Evolutionary conservation across 192 early-diverging fungal genomes (phyloP), one percentile per base, ranked within the genome.

Genomic region (Backusella australiensis): DNA sequence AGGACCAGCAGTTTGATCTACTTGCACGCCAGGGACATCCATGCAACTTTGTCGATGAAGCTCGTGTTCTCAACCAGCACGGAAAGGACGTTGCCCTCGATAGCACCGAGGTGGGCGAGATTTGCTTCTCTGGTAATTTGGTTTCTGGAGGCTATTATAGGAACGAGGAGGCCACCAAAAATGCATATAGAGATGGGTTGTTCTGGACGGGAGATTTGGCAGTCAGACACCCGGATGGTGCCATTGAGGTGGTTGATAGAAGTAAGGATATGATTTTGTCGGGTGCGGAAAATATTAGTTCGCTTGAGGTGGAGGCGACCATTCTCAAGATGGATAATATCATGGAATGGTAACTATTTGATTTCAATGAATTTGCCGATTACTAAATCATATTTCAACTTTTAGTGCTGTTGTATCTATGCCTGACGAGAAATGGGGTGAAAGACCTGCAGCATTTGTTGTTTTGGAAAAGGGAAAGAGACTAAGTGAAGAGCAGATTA

Each of bases 211-310:
- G 90, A 2, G 90, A 91, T 78, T 74, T 91, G 52, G 90, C 82
- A 34, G 88, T 91, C 11, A 81, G 86, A 34, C 83, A 88, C 65
- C 78, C 84, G 9, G 90, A 91, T 73, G 90, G 90, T 29, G 84
- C 85, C 36, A 84, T 90, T 21, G 85, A 89, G 19, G 78, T 91
- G 26, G 79, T 86, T 32, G 90, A 91, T 69, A 81, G 90, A 17
- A 74, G 79, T 67, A 91, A 91, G 72, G 90, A 91, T 35, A 84
- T 91, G 35, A 89, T 91, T 44, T 86, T 91, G 56, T 87, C 84
- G 44, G 90, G 90, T 15, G 90, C 88, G 1, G 89, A 90, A 63
- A 90, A 90, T 46, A 87, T 90, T 53, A 85, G 86, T 3, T 87
- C 86, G 0, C 71, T 90, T 21, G 89, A 88, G 34, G 83, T 91